These are phyloP conservation scores for Mycena leptocephala DNA, from an alignment of 768 basidiomycete species.

Conservation along the genomic window DNA sequence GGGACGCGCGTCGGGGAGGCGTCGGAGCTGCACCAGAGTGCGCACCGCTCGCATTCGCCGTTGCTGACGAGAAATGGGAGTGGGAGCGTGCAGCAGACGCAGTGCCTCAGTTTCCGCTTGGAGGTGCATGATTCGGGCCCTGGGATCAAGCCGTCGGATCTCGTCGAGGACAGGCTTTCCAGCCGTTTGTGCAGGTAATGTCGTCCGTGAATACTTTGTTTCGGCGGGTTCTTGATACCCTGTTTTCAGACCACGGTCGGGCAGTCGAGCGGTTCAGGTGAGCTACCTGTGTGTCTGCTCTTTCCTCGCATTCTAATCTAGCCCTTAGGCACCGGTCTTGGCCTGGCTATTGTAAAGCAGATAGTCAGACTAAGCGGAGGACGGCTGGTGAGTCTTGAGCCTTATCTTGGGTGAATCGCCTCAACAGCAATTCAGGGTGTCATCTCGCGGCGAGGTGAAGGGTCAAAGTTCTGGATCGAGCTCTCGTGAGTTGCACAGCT, in stretches of 20 bases:
- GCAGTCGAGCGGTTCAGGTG: conserved; percentile 54
- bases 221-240: conserved; percentile 4
- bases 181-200: conserved; percentile 43
- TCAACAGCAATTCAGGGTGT: conserved; percentile 34
- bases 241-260: conserved; percentile 52
- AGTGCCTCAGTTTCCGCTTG: conserved; percentile 37
- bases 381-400: conserved; percentile 46
- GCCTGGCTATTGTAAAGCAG: conserved; percentile 60
- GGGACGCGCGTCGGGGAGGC: background rate
- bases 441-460: conserved; percentile 50
- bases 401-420: background rate
- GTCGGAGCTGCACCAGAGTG: background rate
- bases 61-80: conserved; percentile 8
- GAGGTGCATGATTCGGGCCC: conserved; percentile 37
- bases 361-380: conserved; percentile 61
- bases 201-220: background rate
- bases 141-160: conserved; percentile 42
- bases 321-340: conserved; percentile 52
- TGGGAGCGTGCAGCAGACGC: conserved; percentile 26
- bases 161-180: conserved; percentile 44
- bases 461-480: conserved; percentile 62
- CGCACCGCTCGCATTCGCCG: background rate
- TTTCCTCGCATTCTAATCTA: conserved; percentile 37
- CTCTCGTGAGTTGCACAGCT: conserved; percentile 27
- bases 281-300: background rate